Percentiles rank a stretch among this genome's conserved stretches.
phyloP scores from a whole-genome alignment of 345 rosid genomes.

The Excoecaria agallocha region DNA sequence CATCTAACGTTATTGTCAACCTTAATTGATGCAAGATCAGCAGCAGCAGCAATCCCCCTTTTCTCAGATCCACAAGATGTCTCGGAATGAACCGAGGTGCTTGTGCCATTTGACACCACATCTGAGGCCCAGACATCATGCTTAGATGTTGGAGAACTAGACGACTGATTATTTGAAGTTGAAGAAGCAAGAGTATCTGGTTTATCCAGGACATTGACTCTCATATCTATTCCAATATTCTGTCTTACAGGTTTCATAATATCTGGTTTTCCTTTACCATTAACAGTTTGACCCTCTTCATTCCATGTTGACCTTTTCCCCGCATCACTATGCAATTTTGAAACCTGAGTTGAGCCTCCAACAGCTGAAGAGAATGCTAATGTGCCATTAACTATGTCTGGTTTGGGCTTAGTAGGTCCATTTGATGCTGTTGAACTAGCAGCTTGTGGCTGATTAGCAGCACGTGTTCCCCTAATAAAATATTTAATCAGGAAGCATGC shows the following conservation, averaged over 20 bases:
- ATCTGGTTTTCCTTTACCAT: slow-evolving; percentile 25
- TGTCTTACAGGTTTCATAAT: slow-evolving; percentile 16
- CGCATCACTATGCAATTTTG: slow-evolving; percentile 16
- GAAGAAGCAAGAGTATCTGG: slow-evolving; percentile 11
- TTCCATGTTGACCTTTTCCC: slow-evolving; percentile 22
- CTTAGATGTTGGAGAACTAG: slow-evolving; percentile 13
- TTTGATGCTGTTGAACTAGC: slow-evolving; percentile 40
- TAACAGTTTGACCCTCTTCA: slow-evolving; percentile 20
- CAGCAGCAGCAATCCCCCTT: slow-evolving; percentile 9
- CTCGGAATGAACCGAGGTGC: neutral
- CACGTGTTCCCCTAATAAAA: slow-evolving; percentile 57
- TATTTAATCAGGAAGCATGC: slow-evolving; percentile 20
- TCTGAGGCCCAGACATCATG: slow-evolving; percentile 16
- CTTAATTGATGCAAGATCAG: slow-evolving; percentile 33
- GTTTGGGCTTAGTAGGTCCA: slow-evolving; percentile 52
- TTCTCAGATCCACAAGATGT: slow-evolving; percentile 16
- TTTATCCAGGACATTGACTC: slow-evolving; percentile 14
- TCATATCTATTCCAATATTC: slow-evolving; percentile 7
- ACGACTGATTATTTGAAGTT: slow-evolving; percentile 9
- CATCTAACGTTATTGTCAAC: slow-evolving; percentile 31
- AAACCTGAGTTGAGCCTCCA: slow-evolving; percentile 36
- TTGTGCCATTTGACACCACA: slow-evolving; percentile 9
- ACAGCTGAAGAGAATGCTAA: slow-evolving; percentile 45
- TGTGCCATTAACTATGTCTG: slow-evolving; percentile 36
- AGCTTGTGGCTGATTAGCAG: slow-evolving; percentile 42